Base-by-base conservation (phyloP, 2,329 filamentous ascomycete genomes). In the Apiospora pterosperma region DNA sequence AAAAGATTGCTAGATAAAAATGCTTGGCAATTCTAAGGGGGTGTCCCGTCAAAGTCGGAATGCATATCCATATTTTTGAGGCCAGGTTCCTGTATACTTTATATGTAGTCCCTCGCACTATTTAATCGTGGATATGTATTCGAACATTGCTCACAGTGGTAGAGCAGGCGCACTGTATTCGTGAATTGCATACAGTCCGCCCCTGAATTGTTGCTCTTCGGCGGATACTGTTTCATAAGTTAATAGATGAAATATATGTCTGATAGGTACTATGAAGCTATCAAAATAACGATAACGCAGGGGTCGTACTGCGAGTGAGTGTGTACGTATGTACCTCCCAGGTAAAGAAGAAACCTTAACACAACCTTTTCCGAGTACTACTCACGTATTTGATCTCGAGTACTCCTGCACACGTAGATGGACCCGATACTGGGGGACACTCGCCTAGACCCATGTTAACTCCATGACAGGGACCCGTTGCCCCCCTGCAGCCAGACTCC, bases 1-100 rank as follows among this genome's bases (percentile, higher is more conserved):
- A 34, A 55, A 34, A 55, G 48, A 55, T 55, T 31, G 48, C 48
- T 28, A 55, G 48, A 55, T 55, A 55, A 55, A 55, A 55, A 55
- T 8, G 48, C 48, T 55, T 55, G 48, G 48, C 48, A 34, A 25
- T 34, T n/a, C n/a, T 34, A 16, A 16, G 48, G 34, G 19, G 28
- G 28, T 55, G 48, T 55, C 44, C 44, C 31, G 44, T 31, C 44
- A 52, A 19, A 31, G 10, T 28, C 23, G 25, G 12, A 8, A 19
- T 19, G 8, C 23, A 41, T n/a, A 41, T 41, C 5, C 5, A 52
- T n/a, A 31, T 28, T 19, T 52, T 16, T 23, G 25, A 52, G 25
- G 44, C 19, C 28, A n/a, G 28, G 48, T n/a, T n/a, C n/a, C n/a
- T n/a, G n/a, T n/a, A n/a, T n/a, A n/a, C n/a, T n/a, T n/a, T n/a